Evolutionary conservation across 1,284 basidiomycete genomes (phyloP).

Genomic region (Moesziomyces antarcticus): DNA sequence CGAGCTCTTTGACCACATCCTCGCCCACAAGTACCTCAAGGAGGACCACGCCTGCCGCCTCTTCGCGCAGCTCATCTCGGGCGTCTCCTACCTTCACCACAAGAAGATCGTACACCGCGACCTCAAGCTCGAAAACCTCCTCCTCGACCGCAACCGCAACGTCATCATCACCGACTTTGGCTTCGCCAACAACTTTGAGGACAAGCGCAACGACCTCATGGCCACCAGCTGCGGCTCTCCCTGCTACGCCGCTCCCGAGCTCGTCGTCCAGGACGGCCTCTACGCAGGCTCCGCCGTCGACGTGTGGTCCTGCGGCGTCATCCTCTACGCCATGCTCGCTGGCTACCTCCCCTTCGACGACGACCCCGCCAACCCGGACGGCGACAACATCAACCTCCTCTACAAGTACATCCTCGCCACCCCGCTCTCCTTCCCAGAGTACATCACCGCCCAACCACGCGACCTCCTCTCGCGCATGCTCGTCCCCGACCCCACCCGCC

Average conservation of each 20-base stretch:
- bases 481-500: slow-evolving; percentile 62
- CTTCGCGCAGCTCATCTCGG: slow-evolving; percentile 97
- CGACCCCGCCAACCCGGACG: slow-evolving; percentile 97
- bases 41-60: slow-evolving; percentile 95
- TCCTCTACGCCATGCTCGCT: slow-evolving; percentile 98
- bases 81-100: slow-evolving; percentile 98
- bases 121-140: slow-evolving; percentile 96
- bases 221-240: slow-evolving; percentile 97
- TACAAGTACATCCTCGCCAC: slow-evolving; percentile 93
- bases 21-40: slow-evolving; percentile 95
- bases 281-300: slow-evolving; percentile 99
- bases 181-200: slow-evolving; percentile 95
- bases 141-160: slow-evolving; percentile 95
- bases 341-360: slow-evolving; percentile 99
- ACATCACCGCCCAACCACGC: slow-evolving; percentile 65
- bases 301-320: slow-evolving; percentile 99
- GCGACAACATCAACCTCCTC: slow-evolving; percentile 99
- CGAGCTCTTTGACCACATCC: slow-evolving; percentile 98
- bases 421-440: slow-evolving; percentile 66
- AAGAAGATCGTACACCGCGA: slow-evolving; percentile 99
- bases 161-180: slow-evolving; percentile 99
- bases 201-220: slow-evolving; percentile 87
- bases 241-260: slow-evolving; percentile 97
- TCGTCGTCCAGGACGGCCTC: slow-evolving; percentile 97
- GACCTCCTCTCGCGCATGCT: slow-evolving; percentile 65